Evolutionary conservation across 768 basidiomycete genomes (phyloP).

Genomic region (Trametes sanguinea): DNA sequence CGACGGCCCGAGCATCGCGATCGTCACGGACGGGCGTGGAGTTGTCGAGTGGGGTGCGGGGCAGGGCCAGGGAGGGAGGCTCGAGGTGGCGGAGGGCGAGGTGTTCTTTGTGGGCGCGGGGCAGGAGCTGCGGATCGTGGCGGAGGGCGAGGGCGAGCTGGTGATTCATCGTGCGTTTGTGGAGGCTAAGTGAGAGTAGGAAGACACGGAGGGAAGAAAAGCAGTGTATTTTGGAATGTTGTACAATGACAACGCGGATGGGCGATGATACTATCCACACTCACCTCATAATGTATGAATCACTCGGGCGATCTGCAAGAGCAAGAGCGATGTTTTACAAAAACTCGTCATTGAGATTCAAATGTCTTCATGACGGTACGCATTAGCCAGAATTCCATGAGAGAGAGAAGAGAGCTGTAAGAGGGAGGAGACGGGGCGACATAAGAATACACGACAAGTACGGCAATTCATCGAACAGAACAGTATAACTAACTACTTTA

Average conservation of each 20-base stretch:
- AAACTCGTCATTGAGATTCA: not conserved
- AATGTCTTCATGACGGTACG: constrained; percentile 7
- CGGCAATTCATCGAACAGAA: not conserved
- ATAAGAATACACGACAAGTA: constrained; percentile 23
- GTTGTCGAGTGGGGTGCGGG: constrained; percentile 47
- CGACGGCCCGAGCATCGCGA: constrained; percentile 82
- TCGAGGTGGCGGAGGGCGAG: constrained; percentile 61
- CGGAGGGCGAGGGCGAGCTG: constrained; percentile 41
- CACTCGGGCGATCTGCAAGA: too few species aligned
- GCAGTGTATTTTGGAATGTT: too few species aligned
- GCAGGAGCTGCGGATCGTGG: constrained; percentile 50
- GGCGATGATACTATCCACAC: too few species aligned
- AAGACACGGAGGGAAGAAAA: not conserved
- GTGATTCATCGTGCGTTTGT: constrained; percentile 73
- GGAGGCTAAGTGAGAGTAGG: constrained; percentile 34
- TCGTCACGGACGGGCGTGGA: constrained; percentile 74
- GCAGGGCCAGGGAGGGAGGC: constrained; percentile 21
- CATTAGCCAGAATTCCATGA: constrained; percentile 14
- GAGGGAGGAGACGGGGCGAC: not conserved
- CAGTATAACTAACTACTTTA: constrained; percentile 10
- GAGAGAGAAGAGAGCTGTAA: too few species aligned
- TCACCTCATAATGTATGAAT: too few species aligned
- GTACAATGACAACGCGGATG: too few species aligned
- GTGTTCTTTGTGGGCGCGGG: constrained; percentile 85
- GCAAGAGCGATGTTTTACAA: not conserved